Percentiles rank a stretch among this genome's conserved stretches.
These are phyloP conservation scores for Spinellus fusiger DNA, from an alignment of 192 early-diverging fungal species.

Conservation along the genomic window DNA sequence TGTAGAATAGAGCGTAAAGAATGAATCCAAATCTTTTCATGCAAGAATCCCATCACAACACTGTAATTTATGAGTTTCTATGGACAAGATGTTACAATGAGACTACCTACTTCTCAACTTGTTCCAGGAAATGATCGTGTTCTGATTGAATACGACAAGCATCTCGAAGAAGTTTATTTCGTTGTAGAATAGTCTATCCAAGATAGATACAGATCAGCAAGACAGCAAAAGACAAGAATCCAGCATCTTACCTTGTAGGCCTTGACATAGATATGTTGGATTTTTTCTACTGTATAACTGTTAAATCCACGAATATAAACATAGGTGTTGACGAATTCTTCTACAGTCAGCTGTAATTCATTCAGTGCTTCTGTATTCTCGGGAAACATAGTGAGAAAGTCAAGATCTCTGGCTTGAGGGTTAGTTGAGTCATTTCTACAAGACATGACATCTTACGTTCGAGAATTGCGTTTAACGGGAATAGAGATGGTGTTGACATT, in stretches of 20 bases:
- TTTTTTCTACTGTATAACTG: conserved; percentile 39
- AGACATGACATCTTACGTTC: conserved; percentile 17
- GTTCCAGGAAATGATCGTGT: conserved; percentile 38
- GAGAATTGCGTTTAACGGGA: conserved; percentile 11
- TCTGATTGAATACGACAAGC: conserved; percentile 33
- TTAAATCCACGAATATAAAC: conserved; percentile 51
- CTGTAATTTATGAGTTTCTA: conserved; percentile 26
- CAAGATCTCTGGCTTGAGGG: conserved; percentile 36
- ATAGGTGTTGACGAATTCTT: conserved; percentile 48
- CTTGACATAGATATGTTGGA: conserved; percentile 42
- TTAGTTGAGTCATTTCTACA: too few species aligned
- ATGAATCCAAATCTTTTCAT: conserved; percentile 48
- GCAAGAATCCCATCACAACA: conserved; percentile 42
- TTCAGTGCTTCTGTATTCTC: conserved; percentile 30
- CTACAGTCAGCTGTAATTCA: conserved; percentile 34
- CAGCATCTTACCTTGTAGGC: conserved; percentile 26
- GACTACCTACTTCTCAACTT: conserved; percentile 51
- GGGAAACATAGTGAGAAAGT: conserved; percentile 37
- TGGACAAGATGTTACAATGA: neutral
- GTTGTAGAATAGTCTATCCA: conserved; percentile 15
- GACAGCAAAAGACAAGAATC: neutral
- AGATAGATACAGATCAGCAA: neutral
- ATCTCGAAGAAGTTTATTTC: conserved; percentile 9
- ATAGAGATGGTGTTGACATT: conserved; percentile 13
- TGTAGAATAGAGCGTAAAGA: conserved; percentile 36